Conservation (phyloP, 345 rosid genomes). For the Triadica sebifera region DNA sequence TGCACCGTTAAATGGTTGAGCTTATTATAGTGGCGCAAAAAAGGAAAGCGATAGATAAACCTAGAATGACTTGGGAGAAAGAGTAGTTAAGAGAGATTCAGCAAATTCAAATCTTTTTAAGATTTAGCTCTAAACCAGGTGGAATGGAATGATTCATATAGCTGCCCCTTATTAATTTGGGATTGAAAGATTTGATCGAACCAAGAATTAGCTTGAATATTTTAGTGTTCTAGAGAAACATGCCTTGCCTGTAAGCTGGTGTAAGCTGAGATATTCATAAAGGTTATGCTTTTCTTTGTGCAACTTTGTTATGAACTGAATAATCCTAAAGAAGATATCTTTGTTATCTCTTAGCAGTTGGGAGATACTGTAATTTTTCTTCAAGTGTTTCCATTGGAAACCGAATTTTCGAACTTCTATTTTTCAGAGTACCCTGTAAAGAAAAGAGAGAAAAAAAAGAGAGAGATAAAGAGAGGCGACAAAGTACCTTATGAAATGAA, state of each 20-base stretch:
- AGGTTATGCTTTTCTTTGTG: background rate
- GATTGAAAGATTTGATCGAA: background rate
- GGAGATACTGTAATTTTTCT: background rate
- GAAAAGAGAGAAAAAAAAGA: too few species aligned
- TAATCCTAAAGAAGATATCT: background rate
- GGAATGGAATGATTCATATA: background rate
- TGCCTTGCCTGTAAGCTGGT: background rate
- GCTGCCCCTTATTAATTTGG: background rate
- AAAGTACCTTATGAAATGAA: too few species aligned
- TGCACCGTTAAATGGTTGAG: background rate
- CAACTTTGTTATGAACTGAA: background rate
- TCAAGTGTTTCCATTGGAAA: background rate
- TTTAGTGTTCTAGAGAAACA: background rate
- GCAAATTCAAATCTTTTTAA: background rate
- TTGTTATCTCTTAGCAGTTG: background rate
- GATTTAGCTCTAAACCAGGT: background rate
- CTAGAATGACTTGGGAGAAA: background rate
- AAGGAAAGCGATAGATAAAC: background rate
- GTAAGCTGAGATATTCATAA: background rate
- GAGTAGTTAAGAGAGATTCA: background rate
- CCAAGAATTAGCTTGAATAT: background rate
- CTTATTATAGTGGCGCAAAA: background rate
- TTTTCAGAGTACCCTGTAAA: background rate
- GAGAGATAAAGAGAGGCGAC: background rate
- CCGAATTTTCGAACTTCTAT: background rate